Base-by-base conservation (phyloP, 1,284 basidiomycete species). In the Porodaedalea pini region DNA sequence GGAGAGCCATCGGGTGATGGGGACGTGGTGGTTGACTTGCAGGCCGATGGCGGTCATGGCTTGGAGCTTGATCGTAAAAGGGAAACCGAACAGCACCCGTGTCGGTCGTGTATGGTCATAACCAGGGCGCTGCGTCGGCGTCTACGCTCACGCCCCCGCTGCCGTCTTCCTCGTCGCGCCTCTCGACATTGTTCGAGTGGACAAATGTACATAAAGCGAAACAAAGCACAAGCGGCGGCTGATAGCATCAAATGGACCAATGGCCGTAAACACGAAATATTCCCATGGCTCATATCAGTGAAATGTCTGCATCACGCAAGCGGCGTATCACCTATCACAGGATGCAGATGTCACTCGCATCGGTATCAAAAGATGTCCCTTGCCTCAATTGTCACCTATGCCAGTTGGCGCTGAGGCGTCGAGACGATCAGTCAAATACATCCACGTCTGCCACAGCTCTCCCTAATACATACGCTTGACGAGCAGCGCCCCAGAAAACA, bases 61-160 rank as follows among this genome's bases (percentile, higher is more conserved):
- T 6, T 8, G 29, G 11, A 25, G 8, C n/a, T 47, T 37, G 27
- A 23, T 31, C 17, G 44, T 48, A 29, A 10, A 27, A 25, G 45
- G 19, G 25, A 27, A 47, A 47, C n/a, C 45, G 45, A 47, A 47
- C 45, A 47, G 45, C 21, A 47, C 25, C 45, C 44, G 44, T 45
- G 23, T 17, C 19, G 15, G n/a, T 44, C 37, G 27, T 27, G 15
- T 43, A 31, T n/a, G 23, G 44, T 7, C 44, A 19, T 11, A 45
- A 11, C n/a, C 13, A n/a, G 40, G 43, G 43, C 19, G 19, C 19
- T 23, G 19, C 2, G 25, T n/a, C 21, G 23, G 51, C 51, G 36
- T 32, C 40, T 29, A 2, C 25, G 11, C 21, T 6, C 32, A 13
- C 13, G 32, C 32, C 13, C 7, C 32, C 6, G 32, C 32, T 13